Evolutionary conservation across 805 yeast species (phyloP), one percentile per base, ranked within the genome.

Genomic region (Suhomyces kilbournensis): DNA sequence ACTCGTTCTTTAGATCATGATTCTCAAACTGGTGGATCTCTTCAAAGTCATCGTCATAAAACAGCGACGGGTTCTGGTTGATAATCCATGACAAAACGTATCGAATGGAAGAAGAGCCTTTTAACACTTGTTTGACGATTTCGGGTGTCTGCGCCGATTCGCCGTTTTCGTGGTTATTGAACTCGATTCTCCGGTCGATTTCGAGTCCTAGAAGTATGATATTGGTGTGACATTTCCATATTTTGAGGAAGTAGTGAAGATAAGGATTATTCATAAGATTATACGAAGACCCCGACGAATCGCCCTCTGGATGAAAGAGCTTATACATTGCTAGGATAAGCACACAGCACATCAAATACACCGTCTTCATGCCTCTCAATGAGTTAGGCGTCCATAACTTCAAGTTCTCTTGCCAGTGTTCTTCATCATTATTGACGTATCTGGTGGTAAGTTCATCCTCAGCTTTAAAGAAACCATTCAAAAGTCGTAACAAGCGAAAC

Each of bases 171-270:
- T 69, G 64, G 32, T 64, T 63, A 48, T 65, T 63, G 48, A 61
- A 59, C 48, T 72, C 77, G 23, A 71, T 55, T 43, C 70, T 61
- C 43, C 77, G 61, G 58, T 75, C 79, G 49, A 72, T 69, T 58
- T 84, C 88, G 6, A 87, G 66, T 0, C 90, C 89, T 7, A 83
- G 66, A 8, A 81, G 65, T 1, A 87, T 75, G 2, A 84, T 75
- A 53, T 77, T 77, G 2, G 91, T 84, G 59, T 83, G 81, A 42
- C 80, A 76, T 58, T 85, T 84, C 93, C 94, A 88, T 5, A 82
- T 61, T 46, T 81, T 80, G 8, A 85, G 68, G 54, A 84, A 79
- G 46, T 76, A 73, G 19, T 79, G 79, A 46, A 83, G 61, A 60
- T 84, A 88, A 19, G 94, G 94, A 60, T 85, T 85, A 48, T 81